Percentiles rank a stretch among this genome's conserved stretches.
Evolutionary conservation across 805 yeast genomes (phyloP).

Genomic region (Cyberlindnera maclurae): DNA sequence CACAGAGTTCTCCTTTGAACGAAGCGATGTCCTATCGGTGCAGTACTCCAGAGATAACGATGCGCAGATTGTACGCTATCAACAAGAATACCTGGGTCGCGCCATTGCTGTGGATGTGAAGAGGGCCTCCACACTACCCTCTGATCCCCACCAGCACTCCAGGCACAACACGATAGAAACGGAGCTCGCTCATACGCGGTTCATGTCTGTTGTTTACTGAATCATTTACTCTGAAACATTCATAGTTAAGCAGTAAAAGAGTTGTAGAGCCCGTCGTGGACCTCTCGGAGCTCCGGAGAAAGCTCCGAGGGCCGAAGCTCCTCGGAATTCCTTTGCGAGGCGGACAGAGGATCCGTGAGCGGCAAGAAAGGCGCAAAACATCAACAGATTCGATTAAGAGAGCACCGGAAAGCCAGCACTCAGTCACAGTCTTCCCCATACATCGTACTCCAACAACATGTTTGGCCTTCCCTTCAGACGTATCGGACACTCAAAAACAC

Average conservation of each 20-base stretch:
- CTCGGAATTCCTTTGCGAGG: too few relatives aligned
- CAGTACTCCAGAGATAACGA: too few relatives aligned
- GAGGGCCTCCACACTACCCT: constrained; percentile 17
- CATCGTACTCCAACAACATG: neutral
- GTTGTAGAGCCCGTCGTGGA: neutral
- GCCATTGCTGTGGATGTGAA: constrained; percentile 9
- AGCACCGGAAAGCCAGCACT: too few relatives aligned
- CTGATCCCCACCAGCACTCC: neutral
- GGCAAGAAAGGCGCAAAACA: neutral
- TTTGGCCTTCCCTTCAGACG: neutral
- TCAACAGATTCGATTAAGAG: too few relatives aligned
- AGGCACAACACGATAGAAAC: constrained; percentile 3
- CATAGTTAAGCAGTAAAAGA: too few relatives aligned
- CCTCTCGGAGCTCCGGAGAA: too few relatives aligned
- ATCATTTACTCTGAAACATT: too few relatives aligned
- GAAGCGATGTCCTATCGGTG: too few relatives aligned
- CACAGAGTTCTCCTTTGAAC: too few relatives aligned
- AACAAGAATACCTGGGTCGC: constrained; percentile 8
- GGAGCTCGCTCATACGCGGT: constrained; percentile 6
- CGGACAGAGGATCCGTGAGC: too few relatives aligned
- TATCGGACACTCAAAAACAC: neutral
- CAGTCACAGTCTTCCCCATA: neutral
- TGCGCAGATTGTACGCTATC: constrained; percentile 4
- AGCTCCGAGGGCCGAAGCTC: too few relatives aligned
- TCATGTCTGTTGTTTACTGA: constrained; percentile 8